phyloP scores from a whole-genome alignment of 1,139 yeast genomes.

The Blastobotrys apis region DNA sequence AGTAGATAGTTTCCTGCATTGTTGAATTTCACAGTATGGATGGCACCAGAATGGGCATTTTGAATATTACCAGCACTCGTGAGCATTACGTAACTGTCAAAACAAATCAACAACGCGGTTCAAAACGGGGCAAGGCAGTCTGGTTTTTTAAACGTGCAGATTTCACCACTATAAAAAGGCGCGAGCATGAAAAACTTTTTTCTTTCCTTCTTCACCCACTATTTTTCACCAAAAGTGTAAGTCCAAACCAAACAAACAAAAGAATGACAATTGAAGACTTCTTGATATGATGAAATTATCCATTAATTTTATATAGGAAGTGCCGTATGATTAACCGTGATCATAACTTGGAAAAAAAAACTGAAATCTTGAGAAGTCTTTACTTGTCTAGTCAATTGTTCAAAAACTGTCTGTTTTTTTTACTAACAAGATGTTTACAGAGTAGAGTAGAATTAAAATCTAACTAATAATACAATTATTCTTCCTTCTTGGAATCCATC shows the following conservation, averaged over 20 bases:
- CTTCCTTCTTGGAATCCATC: constrained; percentile 5
- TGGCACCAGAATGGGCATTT: constrained; percentile 28
- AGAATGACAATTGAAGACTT: too few relatives aligned
- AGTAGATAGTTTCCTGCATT: constrained; percentile 32
- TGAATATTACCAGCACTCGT: constrained; percentile 2
- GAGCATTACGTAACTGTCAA: not conserved
- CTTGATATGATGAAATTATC: constrained; percentile 25
- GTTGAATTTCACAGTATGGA: constrained; percentile 32
- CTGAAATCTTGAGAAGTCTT: constrained; percentile 13
- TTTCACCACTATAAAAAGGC: too few relatives aligned
- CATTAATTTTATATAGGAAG: constrained; percentile 28
- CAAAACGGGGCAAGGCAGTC: too few relatives aligned
- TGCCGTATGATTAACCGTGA: constrained; percentile 29
- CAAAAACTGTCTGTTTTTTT: not conserved
- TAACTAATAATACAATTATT: not conserved
- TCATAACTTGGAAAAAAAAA: constrained; percentile 24
- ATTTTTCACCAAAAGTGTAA: constrained; percentile 5
- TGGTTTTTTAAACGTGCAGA: too few relatives aligned
- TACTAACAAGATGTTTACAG: not conserved
- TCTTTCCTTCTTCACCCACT: constrained; percentile 3
- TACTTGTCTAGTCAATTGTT: not conserved
- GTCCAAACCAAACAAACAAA: not conserved
- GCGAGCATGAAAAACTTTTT: constrained; percentile 5
- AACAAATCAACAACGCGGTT: not conserved
- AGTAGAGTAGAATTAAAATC: not conserved